These are phyloP conservation scores for Paspalum notatum DNA, from an alignment of 176 grass and related monocot genomes.

Conservation along the genomic window DNA sequence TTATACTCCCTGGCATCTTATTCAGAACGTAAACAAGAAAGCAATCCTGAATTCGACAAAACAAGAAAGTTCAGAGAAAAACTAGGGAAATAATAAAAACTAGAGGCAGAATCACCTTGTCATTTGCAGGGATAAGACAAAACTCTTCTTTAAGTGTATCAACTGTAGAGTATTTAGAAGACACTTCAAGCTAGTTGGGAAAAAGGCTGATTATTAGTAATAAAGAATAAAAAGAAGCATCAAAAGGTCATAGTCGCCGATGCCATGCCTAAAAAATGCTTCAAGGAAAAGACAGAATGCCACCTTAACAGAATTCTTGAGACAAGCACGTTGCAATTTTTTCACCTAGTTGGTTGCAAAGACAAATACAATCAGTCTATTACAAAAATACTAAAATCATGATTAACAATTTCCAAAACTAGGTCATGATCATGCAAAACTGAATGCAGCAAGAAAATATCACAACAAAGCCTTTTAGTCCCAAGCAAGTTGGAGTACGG, in stretches of 20 bases:
- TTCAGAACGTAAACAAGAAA: conserved; percentile 80
- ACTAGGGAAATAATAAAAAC: conserved; percentile 1
- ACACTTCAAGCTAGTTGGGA: conserved; percentile 53
- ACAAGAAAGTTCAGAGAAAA: conserved; percentile 7
- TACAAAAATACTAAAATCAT: too few species aligned
- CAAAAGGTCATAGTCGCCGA: neutral
- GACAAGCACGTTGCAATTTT: conserved; percentile 86
- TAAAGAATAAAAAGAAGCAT: conserved; percentile 12
- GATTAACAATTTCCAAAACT: too few species aligned
- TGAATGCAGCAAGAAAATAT: too few species aligned
- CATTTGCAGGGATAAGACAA: conserved; percentile 61
- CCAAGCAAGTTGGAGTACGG: too few species aligned
- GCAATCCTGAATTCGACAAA: conserved; percentile 60
- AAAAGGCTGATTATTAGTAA: conserved; percentile 6
- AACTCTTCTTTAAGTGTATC: conserved; percentile 80
- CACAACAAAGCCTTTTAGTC: too few species aligned
- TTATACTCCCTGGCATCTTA: conserved; percentile 58
- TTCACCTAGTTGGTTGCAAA: conserved; percentile 47
- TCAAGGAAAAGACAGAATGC: conserved; percentile 8
- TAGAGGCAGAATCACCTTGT: conserved; percentile 50
- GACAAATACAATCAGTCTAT: conserved; percentile 19
- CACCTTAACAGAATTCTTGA: conserved; percentile 88
- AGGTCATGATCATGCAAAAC: too few species aligned
- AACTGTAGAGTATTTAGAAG: conserved; percentile 80
- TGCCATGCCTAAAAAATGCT: neutral